Base-by-base conservation (phyloP, 169 alveolate genomes). In the Eimeria mitis region DNA sequence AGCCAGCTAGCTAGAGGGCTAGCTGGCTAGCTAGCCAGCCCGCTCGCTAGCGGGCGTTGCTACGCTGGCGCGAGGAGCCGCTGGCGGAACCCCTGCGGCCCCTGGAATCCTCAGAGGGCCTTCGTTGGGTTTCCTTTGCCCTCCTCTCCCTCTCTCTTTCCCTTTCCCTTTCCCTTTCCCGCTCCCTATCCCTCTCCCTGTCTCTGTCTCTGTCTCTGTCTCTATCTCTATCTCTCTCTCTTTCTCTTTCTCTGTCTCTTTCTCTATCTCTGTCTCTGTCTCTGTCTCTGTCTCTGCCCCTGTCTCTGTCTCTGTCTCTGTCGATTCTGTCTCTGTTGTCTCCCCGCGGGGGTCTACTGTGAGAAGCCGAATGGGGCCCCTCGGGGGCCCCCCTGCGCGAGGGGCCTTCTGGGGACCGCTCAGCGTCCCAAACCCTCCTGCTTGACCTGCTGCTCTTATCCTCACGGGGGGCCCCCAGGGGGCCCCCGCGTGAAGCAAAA, bases 311-410 rank as follows among this genome's bases (percentile, higher is more conserved):
- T 70, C 81, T 11, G 23, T 70, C 81, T n/a, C n/a, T n/a, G n/a
- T n/a, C n/a, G n/a, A 59, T 42, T 78, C 88, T 40, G 0, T 40
- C 65, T 47, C 88, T n/a, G n/a, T n/a, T 78, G n/a, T 78, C 88
- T 42, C 88, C 63, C 52, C 37, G 88, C 40, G 52, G 63, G 42
- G 59, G 65, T 44, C 88, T 78, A 65, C 88, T 19, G 65, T 40
- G 88, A 28, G 88, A 19, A 19, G 88, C 37, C 42, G 52, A 78
- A 9, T 7, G 88, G 88, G 88, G 88, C 88, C 88, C 59, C 88
- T 78, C 88, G 59, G 88, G 88, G 88, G 65, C 88, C 88, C 59
- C 88, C 88, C 63, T 70, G 5, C 88, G 88, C 40, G 88, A 37
- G 88, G 42, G 52, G 5, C 88, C 88, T 31, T 78, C 88, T 23